Evolutionary conservation across 306 rosid genomes (phyloP).

Genomic region (Dryas octopetala): DNA sequence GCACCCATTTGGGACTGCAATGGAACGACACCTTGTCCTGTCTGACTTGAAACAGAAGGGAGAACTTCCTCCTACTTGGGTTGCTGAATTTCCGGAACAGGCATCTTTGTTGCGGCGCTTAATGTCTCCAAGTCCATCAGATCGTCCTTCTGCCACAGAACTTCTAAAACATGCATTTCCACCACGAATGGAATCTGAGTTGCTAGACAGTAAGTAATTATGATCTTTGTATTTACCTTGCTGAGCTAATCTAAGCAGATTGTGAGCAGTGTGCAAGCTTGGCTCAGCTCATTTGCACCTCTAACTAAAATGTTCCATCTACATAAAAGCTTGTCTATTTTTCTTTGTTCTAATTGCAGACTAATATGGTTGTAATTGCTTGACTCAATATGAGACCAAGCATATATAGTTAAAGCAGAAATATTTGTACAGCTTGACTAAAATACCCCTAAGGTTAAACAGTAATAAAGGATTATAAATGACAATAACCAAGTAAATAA

Average conservation of each 20-base stretch:
- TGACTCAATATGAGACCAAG: neutral
- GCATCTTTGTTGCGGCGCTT: constrained; percentile 59
- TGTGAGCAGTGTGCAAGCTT: neutral
- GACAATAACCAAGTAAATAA: neutral
- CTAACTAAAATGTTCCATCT: neutral
- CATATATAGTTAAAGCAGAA: neutral
- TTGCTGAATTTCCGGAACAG: constrained; percentile 80
- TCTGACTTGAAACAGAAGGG: constrained; percentile 80
- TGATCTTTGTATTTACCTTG: constrained; percentile 16
- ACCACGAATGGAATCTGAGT: constrained; percentile 86
- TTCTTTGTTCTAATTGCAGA: neutral
- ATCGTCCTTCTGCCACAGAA: constrained; percentile 88
- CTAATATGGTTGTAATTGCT: neutral
- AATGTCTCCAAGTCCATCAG: constrained; percentile 88
- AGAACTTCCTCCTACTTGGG: constrained; percentile 73
- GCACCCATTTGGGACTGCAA: constrained; percentile 94
- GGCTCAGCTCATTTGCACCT: neutral
- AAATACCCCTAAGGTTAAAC: neutral
- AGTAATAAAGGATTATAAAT: neutral
- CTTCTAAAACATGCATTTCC: constrained; percentile 77
- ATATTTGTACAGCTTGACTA: neutral
- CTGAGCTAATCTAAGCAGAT: neutral
- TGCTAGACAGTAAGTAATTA: constrained; percentile 79
- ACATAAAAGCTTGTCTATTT: neutral
- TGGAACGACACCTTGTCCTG: constrained; percentile 82